phyloP scores from a whole-genome alignment of 225 moss, liverwort and hornwort species.

The Bryoerythrophyllum caledonicum region DNA sequence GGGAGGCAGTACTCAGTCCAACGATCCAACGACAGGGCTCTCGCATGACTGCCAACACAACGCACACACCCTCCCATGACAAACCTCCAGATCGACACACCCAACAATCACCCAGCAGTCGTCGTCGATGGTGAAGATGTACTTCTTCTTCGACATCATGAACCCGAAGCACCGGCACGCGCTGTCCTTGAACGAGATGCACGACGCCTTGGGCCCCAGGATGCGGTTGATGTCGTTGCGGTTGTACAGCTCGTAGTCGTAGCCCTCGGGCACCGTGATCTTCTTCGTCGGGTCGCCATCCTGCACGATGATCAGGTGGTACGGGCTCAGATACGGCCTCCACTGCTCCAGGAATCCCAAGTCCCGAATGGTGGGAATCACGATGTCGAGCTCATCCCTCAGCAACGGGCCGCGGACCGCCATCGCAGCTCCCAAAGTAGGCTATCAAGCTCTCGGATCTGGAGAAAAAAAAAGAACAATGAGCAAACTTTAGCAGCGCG shows the following conservation, averaged over 20 bases:
- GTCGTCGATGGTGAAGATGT: conserved; percentile 73
- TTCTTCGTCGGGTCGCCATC: conserved; percentile 61
- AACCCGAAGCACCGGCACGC: conserved; percentile 75
- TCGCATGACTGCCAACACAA: neutral
- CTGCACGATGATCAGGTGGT: conserved; percentile 71
- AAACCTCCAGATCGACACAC: neutral
- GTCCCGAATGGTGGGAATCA: conserved; percentile 67
- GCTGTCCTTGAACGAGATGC: conserved; percentile 75
- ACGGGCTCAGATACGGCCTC: conserved; percentile 67
- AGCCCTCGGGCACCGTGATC: conserved; percentile 64
- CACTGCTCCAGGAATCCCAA: conserved; percentile 67
- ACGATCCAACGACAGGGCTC: neutral
- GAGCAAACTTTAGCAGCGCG: too few species aligned
- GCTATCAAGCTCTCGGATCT: neutral
- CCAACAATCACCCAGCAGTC: conserved; percentile 56
- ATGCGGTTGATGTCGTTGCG: conserved; percentile 74
- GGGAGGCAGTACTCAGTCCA: neutral
- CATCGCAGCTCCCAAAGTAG: conserved; percentile 19
- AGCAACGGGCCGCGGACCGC: conserved; percentile 51
- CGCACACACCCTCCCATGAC: neutral
- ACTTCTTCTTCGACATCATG: conserved; percentile 77
- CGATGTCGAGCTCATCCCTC: conserved; percentile 67
- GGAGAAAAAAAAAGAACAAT: neutral
- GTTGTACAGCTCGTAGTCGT: conserved; percentile 68
- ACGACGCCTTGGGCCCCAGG: conserved; percentile 58